Base-by-base conservation (phyloP, 192 early-diverging fungal genomes). In the Backusella westeae region DNA sequence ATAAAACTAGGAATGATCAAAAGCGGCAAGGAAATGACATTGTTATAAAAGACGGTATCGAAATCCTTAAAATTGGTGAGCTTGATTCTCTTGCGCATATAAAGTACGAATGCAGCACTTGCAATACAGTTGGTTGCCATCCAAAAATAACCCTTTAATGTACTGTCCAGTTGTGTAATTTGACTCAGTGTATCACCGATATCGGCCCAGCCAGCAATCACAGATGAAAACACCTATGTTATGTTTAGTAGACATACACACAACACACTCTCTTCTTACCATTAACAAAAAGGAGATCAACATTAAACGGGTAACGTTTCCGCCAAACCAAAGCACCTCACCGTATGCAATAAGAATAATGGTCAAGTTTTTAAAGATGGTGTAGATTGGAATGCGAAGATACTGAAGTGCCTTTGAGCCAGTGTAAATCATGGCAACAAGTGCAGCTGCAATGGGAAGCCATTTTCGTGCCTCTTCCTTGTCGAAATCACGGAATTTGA, bases 31-130 rank as follows among this genome's bases (percentile, higher is more conserved):
- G 94, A 93, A 29, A 99, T 85, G 39, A 96, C 75, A 78, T 97
- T 98, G 90, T 99, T 99, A 83, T 96, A 98, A 82, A 91, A 98
- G 12, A 99, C 95, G 6, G 97, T 98, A 84, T 99, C 98, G 83
- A 96, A 97, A 81, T 99, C 98, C 84, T 95, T 96, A 76, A 99
- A 99, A 72, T 90, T 89, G 72, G 95, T 93, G 75, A 92, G 81
- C 85, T 92, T 94, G 81, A 96, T 95, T 59, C 91, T 89, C 80
- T 89, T 88, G 82, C 96, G 94, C 93, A 99, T 95, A 73, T 94
- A 90, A 71, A 99, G 85, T 6, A 94, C 90, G 82, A 93, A 97
- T 23, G 89, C 87, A 7, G 96, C 95, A 17, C 95, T 93, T 9
- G 94, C 89, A 19, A 96, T 71, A 82, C 97, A 99, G 86, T 99